Evolutionary conservation across 73 alveolate genomes (phyloP), one percentile per base, ranked within the genome.

Genomic region (Vitrella brassicaformis): DNA sequence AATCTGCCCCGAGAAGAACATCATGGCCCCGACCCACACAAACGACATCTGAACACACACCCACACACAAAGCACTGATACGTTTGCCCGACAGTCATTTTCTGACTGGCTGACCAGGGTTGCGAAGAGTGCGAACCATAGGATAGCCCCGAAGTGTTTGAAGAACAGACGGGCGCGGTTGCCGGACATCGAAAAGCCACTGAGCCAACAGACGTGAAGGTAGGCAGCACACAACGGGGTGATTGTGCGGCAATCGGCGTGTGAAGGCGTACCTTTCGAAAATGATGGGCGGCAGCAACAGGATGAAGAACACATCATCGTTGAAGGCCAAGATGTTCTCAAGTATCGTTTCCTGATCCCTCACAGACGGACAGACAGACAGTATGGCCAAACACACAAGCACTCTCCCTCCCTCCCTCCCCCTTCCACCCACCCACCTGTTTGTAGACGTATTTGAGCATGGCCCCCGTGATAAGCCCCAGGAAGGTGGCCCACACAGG

Each of bases 61-160:
- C n/a, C n/a, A n/a, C n/a, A n/a, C n/a, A n/a, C n/a, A n/a, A n/a
- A n/a, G n/a, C n/a, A n/a, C n/a, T n/a, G n/a, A n/a, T n/a, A n/a
- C n/a, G n/a, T n/a, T n/a, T n/a, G n/a, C n/a, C n/a, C n/a, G n/a
- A n/a, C n/a, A n/a, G n/a, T n/a, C n/a, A n/a, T n/a, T n/a, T n/a
- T n/a, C n/a, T n/a, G n/a, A n/a, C n/a, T n/a, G n/a, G n/a, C n/a
- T n/a, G n/a, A n/a, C n/a, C n/a, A 81, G 80, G 29, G 92, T 86
- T 25, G 89, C 92, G 14, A 86, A 47, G 80, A 86, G 80, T 0
- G 92, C 88, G 68, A 47, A 73, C 71, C 77, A 45, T 31, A 86
- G 30, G 27, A 86, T 73, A 27, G 89, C 82, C 19, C 93, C 93
- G 19, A 86, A 28, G 70, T 86, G 80, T 66, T 73, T 86, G 67